Percentiles rank a stretch among this genome's conserved stretches.
Evolutionary conservation across 139 green algal genomes (phyloP).

Genomic region (Closterium sp.): DNA sequence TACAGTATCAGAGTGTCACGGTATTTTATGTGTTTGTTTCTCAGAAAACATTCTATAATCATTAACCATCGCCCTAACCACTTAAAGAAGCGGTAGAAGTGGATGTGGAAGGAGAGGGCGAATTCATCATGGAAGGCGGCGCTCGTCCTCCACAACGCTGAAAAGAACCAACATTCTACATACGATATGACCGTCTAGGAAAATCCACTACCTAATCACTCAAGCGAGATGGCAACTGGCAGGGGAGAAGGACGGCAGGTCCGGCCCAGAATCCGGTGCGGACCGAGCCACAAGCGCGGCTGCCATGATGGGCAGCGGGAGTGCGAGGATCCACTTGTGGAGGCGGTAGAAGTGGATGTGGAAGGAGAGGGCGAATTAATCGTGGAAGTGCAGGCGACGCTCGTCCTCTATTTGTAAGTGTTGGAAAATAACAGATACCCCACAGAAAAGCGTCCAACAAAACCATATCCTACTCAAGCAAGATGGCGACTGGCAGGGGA

Average conservation of each 20-base stretch:
- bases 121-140: slow-evolving; percentile 79
- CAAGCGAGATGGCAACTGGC: neutral
- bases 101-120: slow-evolving; percentile 88
- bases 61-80: too few species aligned
- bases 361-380: slow-evolving; percentile 90
- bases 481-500: neutral
- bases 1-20: too few species aligned
- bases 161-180: too few species aligned
- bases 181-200: too few species aligned
- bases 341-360: slow-evolving; percentile 90
- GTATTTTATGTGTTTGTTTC: too few species aligned
- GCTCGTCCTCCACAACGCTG: slow-evolving; percentile 72
- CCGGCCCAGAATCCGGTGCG: neutral
- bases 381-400: slow-evolving; percentile 62
- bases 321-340: slow-evolving; percentile 66
- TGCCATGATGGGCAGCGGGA: slow-evolving; percentile 59
- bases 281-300: neutral
- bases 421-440: too few species aligned
- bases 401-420: slow-evolving; percentile 60
- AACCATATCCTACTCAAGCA: neutral
- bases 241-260: neutral
- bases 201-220: too few species aligned
- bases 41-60: too few species aligned
- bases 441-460: too few species aligned
- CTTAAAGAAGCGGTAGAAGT: slow-evolving; percentile 85